A percentile compares a stretch with the other conserved stretches of the same genome.
phyloP scores from a whole-genome alignment of 164 flowering plant species.

The Annona squamosa region DNA sequence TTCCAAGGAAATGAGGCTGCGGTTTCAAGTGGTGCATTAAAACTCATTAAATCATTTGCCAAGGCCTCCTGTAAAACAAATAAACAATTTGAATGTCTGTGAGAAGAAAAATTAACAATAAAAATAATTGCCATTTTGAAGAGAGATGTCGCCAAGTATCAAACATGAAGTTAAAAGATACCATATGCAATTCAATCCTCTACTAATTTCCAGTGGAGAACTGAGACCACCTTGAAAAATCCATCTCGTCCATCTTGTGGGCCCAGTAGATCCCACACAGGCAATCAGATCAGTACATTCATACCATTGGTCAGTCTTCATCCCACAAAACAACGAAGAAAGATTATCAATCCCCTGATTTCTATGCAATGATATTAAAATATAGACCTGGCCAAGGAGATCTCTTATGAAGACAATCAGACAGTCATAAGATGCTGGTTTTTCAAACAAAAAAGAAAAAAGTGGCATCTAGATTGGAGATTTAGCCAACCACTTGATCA shows the following conservation, averaged over 20 bases:
- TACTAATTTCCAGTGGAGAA: not conserved
- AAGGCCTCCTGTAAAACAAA: slow-evolving; percentile 5
- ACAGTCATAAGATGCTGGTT: too few relatives aligned
- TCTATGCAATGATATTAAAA: too few relatives aligned
- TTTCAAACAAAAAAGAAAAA: too few relatives aligned
- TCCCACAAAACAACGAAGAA: too few relatives aligned
- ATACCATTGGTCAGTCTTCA: too few relatives aligned
- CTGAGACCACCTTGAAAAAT: not conserved
- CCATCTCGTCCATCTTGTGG: not conserved
- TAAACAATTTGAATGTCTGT: not conserved
- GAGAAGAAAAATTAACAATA: not conserved
- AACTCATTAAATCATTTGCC: not conserved
- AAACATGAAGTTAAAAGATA: not conserved
- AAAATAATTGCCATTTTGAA: not conserved
- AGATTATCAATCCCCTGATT: too few relatives aligned
- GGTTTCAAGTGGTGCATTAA: not conserved
- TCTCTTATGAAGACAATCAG: too few relatives aligned
- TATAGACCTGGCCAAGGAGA: too few relatives aligned
- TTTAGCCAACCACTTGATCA: too few relatives aligned
- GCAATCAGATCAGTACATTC: too few relatives aligned
- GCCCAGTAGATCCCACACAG: not conserved
- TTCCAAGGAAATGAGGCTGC: not conserved
- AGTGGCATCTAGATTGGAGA: too few relatives aligned
- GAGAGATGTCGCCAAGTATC: not conserved
- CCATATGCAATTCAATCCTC: not conserved